Evolutionary conservation across 495 filamentous ascomycete species (phyloP), one percentile per base, ranked within the genome.

Genomic region (Talaromyces liani): DNA sequence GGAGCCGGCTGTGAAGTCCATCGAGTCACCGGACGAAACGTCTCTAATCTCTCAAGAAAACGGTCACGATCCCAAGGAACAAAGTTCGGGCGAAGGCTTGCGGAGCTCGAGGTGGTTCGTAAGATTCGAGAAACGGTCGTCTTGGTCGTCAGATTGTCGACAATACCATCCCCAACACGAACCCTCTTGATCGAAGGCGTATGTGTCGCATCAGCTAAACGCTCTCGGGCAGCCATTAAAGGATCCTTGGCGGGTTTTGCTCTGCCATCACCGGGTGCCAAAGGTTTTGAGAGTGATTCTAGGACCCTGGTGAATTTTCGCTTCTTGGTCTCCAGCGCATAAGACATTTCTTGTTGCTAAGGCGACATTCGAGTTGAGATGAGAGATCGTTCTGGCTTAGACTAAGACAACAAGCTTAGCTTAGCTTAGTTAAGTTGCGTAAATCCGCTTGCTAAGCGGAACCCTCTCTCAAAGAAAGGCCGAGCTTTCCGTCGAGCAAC

Each of bases 1-100:
- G 78, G 75, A 10, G 89, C 80, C 3, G 94, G 77, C 90, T 98
- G 74, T 34, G 75, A 61, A 80, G 88, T 67, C 94, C 94, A 98
- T 69, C 89, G 84, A 63, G 91, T 92, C 51, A 97, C 86, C 65
- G 92, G 91, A 60, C 92, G 86, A 67, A 94, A 98, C 1, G 93
- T 94, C 65, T 88, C 88, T 53, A 98, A 77, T 22, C 94, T 80
- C 65, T 85, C 84, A 2, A 98, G 82, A 66, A 98, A 93, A 64
- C 87, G 85, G 31, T 86, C 86, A 58, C 93, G 89, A 71, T 93
- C 91, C 84, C 88, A 88, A 7, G 93, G 93, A 60, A 87, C 87
- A 72, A 93, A 98, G 60, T 82, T 86, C 14, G 75, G 85, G 65
- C 69, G 79, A 54, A 60, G 71, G 68, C 67, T 69, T 6, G 69